A percentile compares a stretch with the other conserved stretches of the same genome.
Conservation (phyloP, 345 rosid genomes). For the Populus alba region DNA sequence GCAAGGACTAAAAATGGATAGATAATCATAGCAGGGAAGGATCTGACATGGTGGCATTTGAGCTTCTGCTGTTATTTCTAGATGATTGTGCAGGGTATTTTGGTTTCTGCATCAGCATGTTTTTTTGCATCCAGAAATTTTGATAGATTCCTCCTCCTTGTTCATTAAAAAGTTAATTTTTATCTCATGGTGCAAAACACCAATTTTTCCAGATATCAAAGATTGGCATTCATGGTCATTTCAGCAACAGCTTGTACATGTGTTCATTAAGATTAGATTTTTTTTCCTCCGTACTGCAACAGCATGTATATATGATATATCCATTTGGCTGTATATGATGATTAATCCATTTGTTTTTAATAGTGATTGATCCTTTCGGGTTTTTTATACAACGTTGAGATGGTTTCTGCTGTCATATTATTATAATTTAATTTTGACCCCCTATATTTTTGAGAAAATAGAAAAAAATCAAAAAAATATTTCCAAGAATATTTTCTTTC, state of each 20-base stretch:
- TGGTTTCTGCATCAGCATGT: conserved; percentile 14
- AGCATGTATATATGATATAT: conserved; percentile 10
- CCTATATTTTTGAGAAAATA: no score
- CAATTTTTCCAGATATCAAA: conserved; percentile 6
- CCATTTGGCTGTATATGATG: neutral
- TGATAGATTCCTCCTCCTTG: neutral
- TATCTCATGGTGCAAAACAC: neutral
- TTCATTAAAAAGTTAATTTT: no score
- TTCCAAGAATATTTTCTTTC: no score
- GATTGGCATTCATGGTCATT: neutral
- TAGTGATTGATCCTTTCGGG: neutral
- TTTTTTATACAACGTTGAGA: no score
- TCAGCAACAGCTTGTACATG: neutral
- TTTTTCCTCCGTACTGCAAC: neutral
- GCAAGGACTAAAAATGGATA: neutral
- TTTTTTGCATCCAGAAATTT: conserved; percentile 17
- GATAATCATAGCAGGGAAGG: neutral
- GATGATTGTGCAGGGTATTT: neutral
- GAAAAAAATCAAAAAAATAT: no score
- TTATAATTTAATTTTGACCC: no score
- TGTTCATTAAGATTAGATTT: neutral
- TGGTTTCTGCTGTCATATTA: no score
- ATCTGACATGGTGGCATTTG: neutral
- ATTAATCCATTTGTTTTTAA: neutral
- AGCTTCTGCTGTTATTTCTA: neutral